Evolutionary conservation across 129 eudicot species (phyloP).

Genomic region (Flaveria robusta): DNA sequence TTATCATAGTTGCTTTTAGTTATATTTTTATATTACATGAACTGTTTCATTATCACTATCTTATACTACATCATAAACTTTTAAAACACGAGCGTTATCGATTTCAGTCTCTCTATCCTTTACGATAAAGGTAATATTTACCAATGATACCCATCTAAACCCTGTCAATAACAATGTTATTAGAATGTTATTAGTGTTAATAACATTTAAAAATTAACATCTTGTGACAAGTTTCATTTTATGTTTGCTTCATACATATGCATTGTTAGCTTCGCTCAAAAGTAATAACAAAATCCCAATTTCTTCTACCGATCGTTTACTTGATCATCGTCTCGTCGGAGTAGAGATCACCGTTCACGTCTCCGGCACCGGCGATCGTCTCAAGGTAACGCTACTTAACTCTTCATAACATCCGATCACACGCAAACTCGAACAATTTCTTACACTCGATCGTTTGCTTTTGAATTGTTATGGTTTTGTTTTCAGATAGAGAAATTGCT

Average conservation of each 20-base stretch:
- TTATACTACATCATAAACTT: no score
- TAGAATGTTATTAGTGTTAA: no score
- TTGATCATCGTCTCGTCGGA: not conserved
- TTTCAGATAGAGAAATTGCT: conserved; percentile 9
- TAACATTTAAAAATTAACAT: no score
- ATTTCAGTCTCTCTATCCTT: no score
- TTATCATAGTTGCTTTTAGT: no score
- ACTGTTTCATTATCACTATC: no score
- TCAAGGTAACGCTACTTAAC: not conserved
- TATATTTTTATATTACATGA: no score
- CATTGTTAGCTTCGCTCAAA: not conserved
- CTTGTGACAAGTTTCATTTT: no score
- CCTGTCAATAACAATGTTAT: no score
- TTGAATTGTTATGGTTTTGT: not conserved
- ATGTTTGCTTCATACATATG: not conserved
- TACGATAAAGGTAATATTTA: no score
- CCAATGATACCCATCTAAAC: no score
- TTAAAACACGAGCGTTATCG: no score
- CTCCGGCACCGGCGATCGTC: conserved; percentile 19
- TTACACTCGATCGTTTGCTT: conserved; percentile 1
- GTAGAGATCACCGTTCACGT: not conserved
- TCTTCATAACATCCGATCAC: not conserved
- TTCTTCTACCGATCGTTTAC: not conserved
- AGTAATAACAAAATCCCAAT: not conserved
- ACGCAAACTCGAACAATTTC: conserved; percentile 1